Evolutionary conservation across 2,329 filamentous ascomycete genomes (phyloP).

Genomic region (Rutstroemia sp.): DNA sequence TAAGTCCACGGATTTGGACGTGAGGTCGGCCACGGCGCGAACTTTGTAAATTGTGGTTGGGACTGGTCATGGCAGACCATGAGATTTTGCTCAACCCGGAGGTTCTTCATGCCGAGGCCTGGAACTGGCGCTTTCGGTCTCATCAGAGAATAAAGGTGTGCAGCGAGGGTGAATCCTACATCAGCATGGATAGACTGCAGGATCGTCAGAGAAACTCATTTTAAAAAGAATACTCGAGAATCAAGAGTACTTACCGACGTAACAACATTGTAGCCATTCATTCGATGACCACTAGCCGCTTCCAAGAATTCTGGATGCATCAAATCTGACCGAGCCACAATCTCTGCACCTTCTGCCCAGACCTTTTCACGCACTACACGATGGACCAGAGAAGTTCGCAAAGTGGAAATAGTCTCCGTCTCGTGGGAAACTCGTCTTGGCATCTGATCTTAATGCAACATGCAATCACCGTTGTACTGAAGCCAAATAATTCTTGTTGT

Average conservation of each 20-base stretch:
- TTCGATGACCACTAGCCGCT: conserved; percentile 47
- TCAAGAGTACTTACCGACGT: not conserved
- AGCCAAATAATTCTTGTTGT: conserved; percentile 62
- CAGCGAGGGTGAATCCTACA: conserved; percentile 49
- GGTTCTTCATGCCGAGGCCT: conserved; percentile 51
- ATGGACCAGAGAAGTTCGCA: conserved; percentile 31
- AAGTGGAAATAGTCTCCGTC: conserved; percentile 36
- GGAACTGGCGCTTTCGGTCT: conserved; percentile 30
- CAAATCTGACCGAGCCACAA: conserved; percentile 47
- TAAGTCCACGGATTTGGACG: not conserved
- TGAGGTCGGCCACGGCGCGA: conserved; percentile 47
- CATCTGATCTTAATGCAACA: conserved; percentile 34
- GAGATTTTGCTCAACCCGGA: conserved; percentile 63
- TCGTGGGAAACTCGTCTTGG: conserved; percentile 49
- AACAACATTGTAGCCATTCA: conserved; percentile 33
- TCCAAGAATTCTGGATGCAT: conserved; percentile 31
- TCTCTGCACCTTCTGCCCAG: conserved; percentile 40
- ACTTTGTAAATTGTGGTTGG: conserved; percentile 39
- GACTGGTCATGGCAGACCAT: conserved; percentile 35
- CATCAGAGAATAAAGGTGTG: conserved; percentile 43
- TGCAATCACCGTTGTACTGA: conserved; percentile 58
- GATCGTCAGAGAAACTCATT: conserved; percentile 40
- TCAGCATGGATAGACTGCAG: conserved; percentile 44
- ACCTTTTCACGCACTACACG: conserved; percentile 44
- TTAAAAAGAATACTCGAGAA: not conserved